Evolutionary conservation across 352 stramenopile genomes (phyloP).

Genomic region (Peronospora farinosa): DNA sequence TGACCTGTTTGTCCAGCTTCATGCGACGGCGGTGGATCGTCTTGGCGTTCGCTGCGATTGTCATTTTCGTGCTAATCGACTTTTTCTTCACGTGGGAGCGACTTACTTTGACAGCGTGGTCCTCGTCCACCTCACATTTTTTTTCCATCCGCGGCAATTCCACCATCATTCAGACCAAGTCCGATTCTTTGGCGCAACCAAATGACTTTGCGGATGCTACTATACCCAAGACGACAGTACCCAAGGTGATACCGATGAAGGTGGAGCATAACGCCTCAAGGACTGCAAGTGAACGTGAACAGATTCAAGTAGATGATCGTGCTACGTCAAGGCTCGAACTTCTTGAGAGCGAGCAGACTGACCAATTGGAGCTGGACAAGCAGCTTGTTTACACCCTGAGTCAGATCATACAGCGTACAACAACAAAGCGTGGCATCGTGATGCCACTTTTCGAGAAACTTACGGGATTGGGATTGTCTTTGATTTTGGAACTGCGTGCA

Average conservation of each 20-base stretch:
- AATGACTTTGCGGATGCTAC: constrained; percentile 18
- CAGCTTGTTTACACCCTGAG: constrained; percentile 34
- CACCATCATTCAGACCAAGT: constrained; percentile 19
- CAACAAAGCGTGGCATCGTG: constrained; percentile 41
- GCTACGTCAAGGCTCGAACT: constrained; percentile 13
- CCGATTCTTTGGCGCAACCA: constrained; percentile 16
- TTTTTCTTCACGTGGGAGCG: constrained; percentile 30
- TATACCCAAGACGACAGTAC: too few relatives aligned
- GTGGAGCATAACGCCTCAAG: constrained; percentile 5
- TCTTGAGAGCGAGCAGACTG: constrained; percentile 7
- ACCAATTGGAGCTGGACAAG: constrained; percentile 21
- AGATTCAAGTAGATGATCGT: constrained; percentile 12
- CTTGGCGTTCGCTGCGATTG: constrained; percentile 18
- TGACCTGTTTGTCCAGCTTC: constrained; percentile 14
- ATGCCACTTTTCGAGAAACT: constrained; percentile 49
- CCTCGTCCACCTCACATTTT: constrained; percentile 2
- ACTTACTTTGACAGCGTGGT: constrained; percentile 11
- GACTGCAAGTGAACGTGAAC: constrained; percentile 20
- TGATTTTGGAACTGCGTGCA: constrained; percentile 42
- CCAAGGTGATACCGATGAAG: too few relatives aligned
- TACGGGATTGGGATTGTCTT: constrained; percentile 34
- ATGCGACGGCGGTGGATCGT: constrained; percentile 28
- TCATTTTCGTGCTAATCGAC: constrained; percentile 31
- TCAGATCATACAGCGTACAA: constrained; percentile 24
- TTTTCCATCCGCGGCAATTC: background rate